Conservation (phyloP, 352 stramenopile genomes). For the Stramenopiles sp. region DNA sequence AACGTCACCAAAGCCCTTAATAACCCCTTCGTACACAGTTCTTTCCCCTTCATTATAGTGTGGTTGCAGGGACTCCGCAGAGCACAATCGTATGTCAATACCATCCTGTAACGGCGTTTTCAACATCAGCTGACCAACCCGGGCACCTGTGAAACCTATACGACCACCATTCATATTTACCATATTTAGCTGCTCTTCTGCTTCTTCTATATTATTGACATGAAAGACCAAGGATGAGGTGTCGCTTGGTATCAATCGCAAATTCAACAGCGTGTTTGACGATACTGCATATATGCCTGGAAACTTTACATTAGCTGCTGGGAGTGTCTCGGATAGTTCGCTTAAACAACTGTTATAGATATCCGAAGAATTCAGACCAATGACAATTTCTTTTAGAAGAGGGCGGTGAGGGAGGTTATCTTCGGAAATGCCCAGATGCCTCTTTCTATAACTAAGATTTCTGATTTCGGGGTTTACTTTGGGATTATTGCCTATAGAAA, state of each 20-base stretch:
- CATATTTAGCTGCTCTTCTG: background rate
- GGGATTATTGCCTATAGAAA: background rate
- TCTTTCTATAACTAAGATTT: background rate
- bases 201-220: background rate
- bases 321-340: background rate
- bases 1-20: slow-evolving; percentile 5
- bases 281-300: background rate
- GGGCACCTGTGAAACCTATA: background rate
- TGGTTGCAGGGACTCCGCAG: background rate
- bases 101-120: slow-evolving; percentile 1
- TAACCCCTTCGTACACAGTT: background rate
- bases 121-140: background rate
- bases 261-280: background rate
- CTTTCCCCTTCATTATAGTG: background rate
- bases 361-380: background rate
- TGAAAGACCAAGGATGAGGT: background rate
- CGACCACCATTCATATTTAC: slow-evolving; percentile 9
- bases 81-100: background rate
- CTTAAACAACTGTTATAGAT: background rate
- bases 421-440: background rate
- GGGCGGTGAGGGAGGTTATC: background rate
- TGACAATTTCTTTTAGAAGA: slow-evolving; percentile 8
- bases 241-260: background rate
- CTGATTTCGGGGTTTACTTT: background rate
- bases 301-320: background rate